Conservation (phyloP, 768 basidiomycete genomes). For the Kwoniella bestiolae region DNA sequence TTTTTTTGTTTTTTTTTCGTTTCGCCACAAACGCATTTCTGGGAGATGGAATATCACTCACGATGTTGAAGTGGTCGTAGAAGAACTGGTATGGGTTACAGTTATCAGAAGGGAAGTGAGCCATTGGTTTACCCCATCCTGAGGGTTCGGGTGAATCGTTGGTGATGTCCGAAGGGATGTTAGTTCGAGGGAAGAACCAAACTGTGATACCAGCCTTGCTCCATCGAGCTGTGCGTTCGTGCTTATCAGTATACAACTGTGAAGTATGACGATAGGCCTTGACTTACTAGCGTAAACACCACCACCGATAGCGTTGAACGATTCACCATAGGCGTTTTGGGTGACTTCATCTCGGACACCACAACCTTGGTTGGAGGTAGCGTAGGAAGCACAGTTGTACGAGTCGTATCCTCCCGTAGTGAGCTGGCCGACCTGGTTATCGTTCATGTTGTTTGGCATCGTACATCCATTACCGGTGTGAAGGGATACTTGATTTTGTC, state of each 20-base stretch:
- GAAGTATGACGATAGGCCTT: not conserved
- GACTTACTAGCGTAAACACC: conserved; percentile 87
- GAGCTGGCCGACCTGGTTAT: conserved; percentile 35
- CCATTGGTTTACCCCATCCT: conserved; percentile 76
- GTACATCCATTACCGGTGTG: conserved; percentile 59
- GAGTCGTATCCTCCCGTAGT: conserved; percentile 55
- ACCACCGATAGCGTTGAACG: conserved; percentile 81
- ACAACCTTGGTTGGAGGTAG: conserved; percentile 62
- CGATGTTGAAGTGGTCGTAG: conserved; percentile 70
- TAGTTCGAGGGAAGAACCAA: conserved; percentile 77
- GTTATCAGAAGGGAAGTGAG: conserved; percentile 72
- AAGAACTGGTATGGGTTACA: conserved; percentile 83
- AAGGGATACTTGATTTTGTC: conserved; percentile 60
- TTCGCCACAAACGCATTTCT: not conserved
- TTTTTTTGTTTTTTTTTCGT: not conserved
- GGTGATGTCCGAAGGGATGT: conserved; percentile 75
- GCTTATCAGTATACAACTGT: conserved; percentile 7
- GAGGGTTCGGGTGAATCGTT: conserved; percentile 74
- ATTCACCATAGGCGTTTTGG: conserved; percentile 74
- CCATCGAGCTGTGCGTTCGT: conserved; percentile 68
- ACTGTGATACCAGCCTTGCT: conserved; percentile 73
- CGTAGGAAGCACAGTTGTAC: conserved; percentile 53
- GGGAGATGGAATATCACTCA: not conserved
- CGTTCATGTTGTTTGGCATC: conserved; percentile 40
- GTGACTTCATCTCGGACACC: conserved; percentile 68